Evolutionary conservation across 352 stramenopile species (phyloP), one percentile per base, ranked within the genome.

Genomic region (Phytophthora litchii): DNA sequence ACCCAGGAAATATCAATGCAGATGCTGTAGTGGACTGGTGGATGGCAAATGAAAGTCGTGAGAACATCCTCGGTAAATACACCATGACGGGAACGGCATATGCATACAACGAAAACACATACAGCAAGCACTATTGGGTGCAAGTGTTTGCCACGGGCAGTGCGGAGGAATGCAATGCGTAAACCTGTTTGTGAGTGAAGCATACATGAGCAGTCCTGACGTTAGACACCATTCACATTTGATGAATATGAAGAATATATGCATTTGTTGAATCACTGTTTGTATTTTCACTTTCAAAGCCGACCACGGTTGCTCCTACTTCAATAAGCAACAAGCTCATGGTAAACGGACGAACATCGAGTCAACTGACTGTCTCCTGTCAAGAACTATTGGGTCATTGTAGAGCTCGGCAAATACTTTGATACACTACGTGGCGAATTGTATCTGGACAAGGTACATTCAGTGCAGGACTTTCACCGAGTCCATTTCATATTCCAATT

Each of bases 41-140:
- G 60, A 67, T 74, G 49, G 60, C 71, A 21, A 50, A 38, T 27
- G 32, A 25, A 3, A 46, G 45, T 17, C 61, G 62, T 13, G 49
- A 53, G 4, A 58, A 56, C 38, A 60, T 74, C 37, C 37, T 74
- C 0, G 47, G 57, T 32, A 55, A 70, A 0, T 69, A 65, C 49
- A 74, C 35, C 12, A 72, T 73, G 59, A 61, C 68, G 5, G 71
- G 67, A 20, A 44, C 60, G 13, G 70, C 58, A 0, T 79, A 76
- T 19, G 43, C 54, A 2, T 63, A 56, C 45, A 71, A 74, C 20
- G 19, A 38, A 1, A 16, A 64, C 4, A 66, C 38, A 4, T 63
- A 41, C 27, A 74, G 70, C 64, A 55, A 66, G 17, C 56, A 75
- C 51, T 86, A 74, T 53, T 86, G 78, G 73, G 82, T 73, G 21